Base-by-base conservation (phyloP, 768 basidiomycete genomes). In the Cantharellus cinnabarinus region DNA sequence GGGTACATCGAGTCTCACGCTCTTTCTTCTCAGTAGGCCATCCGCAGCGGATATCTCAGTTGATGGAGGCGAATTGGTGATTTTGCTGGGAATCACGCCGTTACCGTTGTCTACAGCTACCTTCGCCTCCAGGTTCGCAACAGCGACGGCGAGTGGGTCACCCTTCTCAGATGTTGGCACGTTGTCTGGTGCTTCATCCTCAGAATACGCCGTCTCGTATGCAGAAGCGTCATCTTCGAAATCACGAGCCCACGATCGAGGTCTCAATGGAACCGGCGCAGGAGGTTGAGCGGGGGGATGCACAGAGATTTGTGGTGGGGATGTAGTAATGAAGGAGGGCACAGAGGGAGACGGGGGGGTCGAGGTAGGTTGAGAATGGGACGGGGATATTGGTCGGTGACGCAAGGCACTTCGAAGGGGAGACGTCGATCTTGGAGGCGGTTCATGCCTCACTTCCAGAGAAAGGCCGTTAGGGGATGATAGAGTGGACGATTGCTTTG, bases 1-100 rank as follows among this genome's bases (percentile, higher is more conserved):
- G 50, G 80, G 76, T 42, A 88, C 68, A 38, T 83, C 85, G 57
- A 89, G 81, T 4, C 87, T 73, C 41, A 89, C 87, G 65, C 84
- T 86, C 70, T 89, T 89, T 41, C 75, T 66, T 5, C 77, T 68
- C 2, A 63, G 56, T 7, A 70, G 64, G 52, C 10, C 14, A 38
- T 54, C 52, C 14, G 52, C 34, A 10, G 14, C 34, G 10, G 52
- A 38, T 29, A 52, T 62, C 14, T 62, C 63, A 29, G 67, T 68
- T 5, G 70, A 66, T 14, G 61, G 10, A 48, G 44, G 44, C 29
- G 44, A 48, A 29, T 29, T 29, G 20, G 20, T 29, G 0, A 29
- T 29, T 48, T 48, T 10, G 29, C 44, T 48, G 10, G 44, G 44
- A 10, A 29, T 29, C 10, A 10, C 44, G 10, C 44, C 44, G 29